phyloP scores from a whole-genome alignment of 306 rosid genomes.

The Vigna trinervia region DNA sequence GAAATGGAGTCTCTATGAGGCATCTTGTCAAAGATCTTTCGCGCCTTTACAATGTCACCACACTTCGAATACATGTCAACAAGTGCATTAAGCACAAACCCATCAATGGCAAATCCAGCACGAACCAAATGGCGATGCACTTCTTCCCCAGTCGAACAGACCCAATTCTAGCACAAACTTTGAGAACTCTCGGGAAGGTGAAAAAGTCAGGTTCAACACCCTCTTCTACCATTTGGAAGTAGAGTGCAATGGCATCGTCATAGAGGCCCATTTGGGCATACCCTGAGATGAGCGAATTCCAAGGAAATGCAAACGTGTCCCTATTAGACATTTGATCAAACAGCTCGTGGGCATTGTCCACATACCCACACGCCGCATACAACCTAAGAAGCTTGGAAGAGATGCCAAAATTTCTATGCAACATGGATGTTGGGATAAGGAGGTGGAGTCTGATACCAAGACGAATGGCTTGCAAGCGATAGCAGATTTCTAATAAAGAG shows the following conservation, averaged over 20 bases:
- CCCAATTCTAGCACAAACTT: slow-evolving; percentile 85
- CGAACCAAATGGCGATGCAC: slow-evolving; percentile 75
- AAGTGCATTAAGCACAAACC: slow-evolving; percentile 78
- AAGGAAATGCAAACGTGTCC: slow-evolving; percentile 62
- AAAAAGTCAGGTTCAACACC: slow-evolving; percentile 73
- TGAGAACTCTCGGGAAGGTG: slow-evolving; percentile 81
- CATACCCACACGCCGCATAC: slow-evolving; percentile 62
- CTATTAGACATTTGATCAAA: slow-evolving; percentile 80
- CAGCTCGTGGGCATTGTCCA: slow-evolving; percentile 74
- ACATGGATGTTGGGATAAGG: slow-evolving; percentile 58
- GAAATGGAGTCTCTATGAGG: slow-evolving; percentile 65
- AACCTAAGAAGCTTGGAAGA: slow-evolving; percentile 73
- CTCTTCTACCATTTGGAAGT: slow-evolving; percentile 92
- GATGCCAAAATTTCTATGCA: slow-evolving; percentile 68
- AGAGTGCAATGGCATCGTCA: slow-evolving; percentile 88
- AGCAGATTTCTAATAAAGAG: slow-evolving; percentile 83
- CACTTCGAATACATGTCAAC: slow-evolving; percentile 94
- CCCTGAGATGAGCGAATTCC: slow-evolving; percentile 91
- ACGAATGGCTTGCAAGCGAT: slow-evolving; percentile 55
- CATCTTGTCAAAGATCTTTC: slow-evolving; percentile 67
- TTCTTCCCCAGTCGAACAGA: slow-evolving; percentile 75
- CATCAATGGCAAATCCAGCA: slow-evolving; percentile 60
- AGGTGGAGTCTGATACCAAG: slow-evolving; percentile 70
- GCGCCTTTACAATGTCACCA: slow-evolving; percentile 86
- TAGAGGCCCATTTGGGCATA: slow-evolving; percentile 65